Evolutionary conservation across 2,329 filamentous ascomycete genomes (phyloP).

Genomic region (Stachybotrys chartarum): DNA sequence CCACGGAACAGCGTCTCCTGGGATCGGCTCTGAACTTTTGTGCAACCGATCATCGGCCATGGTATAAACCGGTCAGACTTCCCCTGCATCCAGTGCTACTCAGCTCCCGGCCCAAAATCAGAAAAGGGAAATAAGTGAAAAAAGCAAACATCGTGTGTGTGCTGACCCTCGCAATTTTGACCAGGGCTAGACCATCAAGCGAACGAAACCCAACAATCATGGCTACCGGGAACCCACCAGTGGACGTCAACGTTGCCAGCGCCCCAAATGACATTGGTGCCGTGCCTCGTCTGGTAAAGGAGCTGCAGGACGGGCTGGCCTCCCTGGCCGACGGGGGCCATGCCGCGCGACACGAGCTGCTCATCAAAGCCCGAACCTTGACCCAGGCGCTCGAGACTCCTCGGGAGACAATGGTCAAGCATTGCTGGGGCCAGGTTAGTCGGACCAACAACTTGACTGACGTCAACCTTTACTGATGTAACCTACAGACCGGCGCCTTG

Average conservation of each 20-base stretch:
- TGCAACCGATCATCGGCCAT: too few species aligned
- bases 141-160: too few species aligned
- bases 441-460: conserved; percentile 19
- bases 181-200: too few species aligned
- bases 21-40: too few species aligned
- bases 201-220: not conserved
- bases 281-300: conserved; percentile 7
- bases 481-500: conserved; percentile 17
- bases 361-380: conserved; percentile 23
- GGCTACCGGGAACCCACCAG: not conserved
- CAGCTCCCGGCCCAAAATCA: too few species aligned
- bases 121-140: too few species aligned
- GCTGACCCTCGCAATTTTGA: too few species aligned
- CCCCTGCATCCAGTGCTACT: too few species aligned
- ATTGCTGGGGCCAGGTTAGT: conserved; percentile 34
- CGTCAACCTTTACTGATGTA: conserved; percentile 21
- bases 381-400: conserved; percentile 34
- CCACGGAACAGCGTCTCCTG: too few species aligned
- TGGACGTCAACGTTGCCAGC: conserved; percentile 7
- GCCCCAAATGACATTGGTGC: conserved; percentile 6
- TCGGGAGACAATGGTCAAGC: conserved; percentile 38
- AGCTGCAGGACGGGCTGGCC: conserved; percentile 3
- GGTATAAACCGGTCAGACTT: too few species aligned
- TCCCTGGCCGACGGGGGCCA: conserved; percentile 4
- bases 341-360: conserved; percentile 19